These are phyloP conservation scores for Borovskyia barvae DNA, from an alignment of 208 protist species.

Conservation along the genomic window DNA sequence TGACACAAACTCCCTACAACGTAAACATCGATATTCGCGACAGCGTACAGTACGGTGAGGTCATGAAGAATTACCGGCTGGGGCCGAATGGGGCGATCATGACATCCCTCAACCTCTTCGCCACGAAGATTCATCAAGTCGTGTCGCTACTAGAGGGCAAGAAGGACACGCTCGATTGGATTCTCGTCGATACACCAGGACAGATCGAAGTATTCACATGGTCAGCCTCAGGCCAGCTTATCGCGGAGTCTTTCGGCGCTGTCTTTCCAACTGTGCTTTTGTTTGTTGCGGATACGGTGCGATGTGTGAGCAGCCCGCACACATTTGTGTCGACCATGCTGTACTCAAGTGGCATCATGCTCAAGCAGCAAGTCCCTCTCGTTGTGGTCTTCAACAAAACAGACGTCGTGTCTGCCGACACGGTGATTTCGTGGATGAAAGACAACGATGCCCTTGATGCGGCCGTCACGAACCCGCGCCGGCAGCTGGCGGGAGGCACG, in stretches of 20 bases:
- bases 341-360: slow-evolving; percentile 98
- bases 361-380: slow-evolving; percentile 98
- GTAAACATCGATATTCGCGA: slow-evolving; percentile 99
- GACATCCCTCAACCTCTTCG: slow-evolving; percentile 98
- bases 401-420: slow-evolving; percentile 89
- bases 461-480: slow-evolving; percentile 46
- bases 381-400: slow-evolving; percentile 98
- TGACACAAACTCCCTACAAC: slow-evolving; percentile 92
- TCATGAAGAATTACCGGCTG: slow-evolving; percentile 97
- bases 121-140: slow-evolving; percentile 98
- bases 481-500: neutral
- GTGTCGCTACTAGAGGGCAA: slow-evolving; percentile 84
- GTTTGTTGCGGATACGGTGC: slow-evolving; percentile 97
- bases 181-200: slow-evolving; percentile 98
- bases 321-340: slow-evolving; percentile 99
- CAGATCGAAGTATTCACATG: slow-evolving; percentile 99
- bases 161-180: slow-evolving; percentile 86
- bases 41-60: slow-evolving; percentile 98
- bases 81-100: slow-evolving; percentile 99
- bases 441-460: slow-evolving; percentile 91
- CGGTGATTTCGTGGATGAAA: slow-evolving; percentile 93
- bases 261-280: slow-evolving; percentile 95
- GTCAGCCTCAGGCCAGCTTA: slow-evolving; percentile 97
- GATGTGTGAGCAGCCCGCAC: slow-evolving; percentile 86
- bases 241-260: slow-evolving; percentile 94